A percentile compares a stretch with the other conserved stretches of the same genome.
phyloP scores from a whole-genome alignment of 768 basidiomycete species.

The Chalciporus chontae region DNA sequence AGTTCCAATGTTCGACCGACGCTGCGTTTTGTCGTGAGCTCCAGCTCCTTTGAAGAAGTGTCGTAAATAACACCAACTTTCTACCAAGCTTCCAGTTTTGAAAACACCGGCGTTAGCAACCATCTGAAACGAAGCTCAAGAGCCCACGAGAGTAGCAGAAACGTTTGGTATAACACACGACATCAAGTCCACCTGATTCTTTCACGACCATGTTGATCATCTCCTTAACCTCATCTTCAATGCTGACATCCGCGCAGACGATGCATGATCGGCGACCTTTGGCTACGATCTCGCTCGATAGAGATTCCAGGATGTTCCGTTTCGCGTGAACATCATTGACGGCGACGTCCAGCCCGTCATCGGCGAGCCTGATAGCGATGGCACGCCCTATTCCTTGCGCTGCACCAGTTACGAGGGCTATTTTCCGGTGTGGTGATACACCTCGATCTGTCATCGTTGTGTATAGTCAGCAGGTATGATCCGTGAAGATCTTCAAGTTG shows the following conservation, averaged over 20 bases:
- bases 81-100: background rate
- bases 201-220: background rate
- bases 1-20: constrained; percentile 30
- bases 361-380: constrained; percentile 39
- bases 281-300: background rate
- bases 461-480: too few species aligned
- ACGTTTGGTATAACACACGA: background rate
- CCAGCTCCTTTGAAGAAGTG: background rate
- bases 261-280: background rate
- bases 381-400: constrained; percentile 47
- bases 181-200: background rate
- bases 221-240: background rate
- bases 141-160: background rate
- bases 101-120: constrained; percentile 20
- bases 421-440: background rate
- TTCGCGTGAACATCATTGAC: background rate
- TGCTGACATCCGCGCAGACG: background rate
- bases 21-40: constrained; percentile 14
- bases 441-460: too few species aligned
- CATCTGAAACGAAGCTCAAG: constrained; percentile 9
- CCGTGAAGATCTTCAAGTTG: too few species aligned
- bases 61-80: background rate
- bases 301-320: background rate
- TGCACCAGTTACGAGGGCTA: constrained; percentile 43
- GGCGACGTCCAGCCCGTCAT: constrained; percentile 1